phyloP scores from a whole-genome alignment of 352 stramenopile genomes.

The Phytophthora constricta region DNA sequence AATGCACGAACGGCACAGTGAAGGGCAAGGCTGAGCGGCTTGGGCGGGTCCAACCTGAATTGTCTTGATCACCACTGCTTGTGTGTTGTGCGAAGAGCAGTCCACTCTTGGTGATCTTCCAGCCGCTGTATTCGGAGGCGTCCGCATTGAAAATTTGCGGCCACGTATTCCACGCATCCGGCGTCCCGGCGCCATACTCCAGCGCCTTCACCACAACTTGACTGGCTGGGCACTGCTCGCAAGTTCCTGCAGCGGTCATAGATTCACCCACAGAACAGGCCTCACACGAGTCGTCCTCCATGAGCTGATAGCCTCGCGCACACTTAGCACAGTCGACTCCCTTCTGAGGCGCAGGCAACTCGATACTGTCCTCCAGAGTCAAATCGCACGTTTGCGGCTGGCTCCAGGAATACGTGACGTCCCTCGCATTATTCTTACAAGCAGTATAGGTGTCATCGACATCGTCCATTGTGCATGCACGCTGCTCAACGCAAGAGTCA shows the following conservation, averaged over 20 bases:
- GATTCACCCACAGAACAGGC: slow-evolving; percentile 49
- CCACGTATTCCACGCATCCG: slow-evolving; percentile 65
- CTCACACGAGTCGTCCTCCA: slow-evolving; percentile 49
- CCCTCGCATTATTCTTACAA: slow-evolving; percentile 59
- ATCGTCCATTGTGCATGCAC: slow-evolving; percentile 68
- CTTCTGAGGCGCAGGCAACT: slow-evolving; percentile 45
- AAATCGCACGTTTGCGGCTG: slow-evolving; percentile 69
- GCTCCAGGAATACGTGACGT: slow-evolving; percentile 73
- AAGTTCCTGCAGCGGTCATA: slow-evolving; percentile 33
- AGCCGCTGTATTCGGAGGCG: slow-evolving; percentile 48
- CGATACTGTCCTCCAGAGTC: slow-evolving; percentile 48
- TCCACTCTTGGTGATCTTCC: slow-evolving; percentile 73
- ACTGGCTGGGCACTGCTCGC: slow-evolving; percentile 50
- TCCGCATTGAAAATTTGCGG: slow-evolving; percentile 57
- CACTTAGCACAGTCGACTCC: slow-evolving; percentile 60
- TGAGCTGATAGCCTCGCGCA: slow-evolving; percentile 52
- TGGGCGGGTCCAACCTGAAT: slow-evolving; percentile 28
- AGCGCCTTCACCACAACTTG: slow-evolving; percentile 65
- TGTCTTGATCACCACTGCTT: slow-evolving; percentile 24
- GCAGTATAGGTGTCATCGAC: slow-evolving; percentile 64
- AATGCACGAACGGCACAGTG: slow-evolving; percentile 61
- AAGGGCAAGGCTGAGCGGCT: slow-evolving; percentile 60
- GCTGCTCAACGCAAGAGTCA: slow-evolving; percentile 67
- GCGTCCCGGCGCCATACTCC: slow-evolving; percentile 56
- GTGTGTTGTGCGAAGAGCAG: slow-evolving; percentile 52